A percentile compares a stretch with the other conserved stretches of the same genome.
Evolutionary conservation across 2,329 filamentous ascomycete genomes (phyloP).

Genomic region (Aaosphaeria pasadenensis): DNA sequence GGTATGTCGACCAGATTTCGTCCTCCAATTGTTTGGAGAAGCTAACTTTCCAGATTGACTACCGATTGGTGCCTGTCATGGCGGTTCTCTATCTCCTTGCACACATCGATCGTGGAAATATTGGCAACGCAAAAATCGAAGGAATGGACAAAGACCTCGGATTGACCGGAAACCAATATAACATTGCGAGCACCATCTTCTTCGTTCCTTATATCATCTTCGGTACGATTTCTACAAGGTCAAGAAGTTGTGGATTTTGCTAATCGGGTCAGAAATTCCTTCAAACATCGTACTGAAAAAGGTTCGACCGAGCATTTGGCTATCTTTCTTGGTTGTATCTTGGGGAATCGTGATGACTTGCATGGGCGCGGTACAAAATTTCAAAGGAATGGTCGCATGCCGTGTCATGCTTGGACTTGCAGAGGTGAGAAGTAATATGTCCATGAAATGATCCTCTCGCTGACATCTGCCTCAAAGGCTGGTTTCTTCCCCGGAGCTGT

Average conservation of each 20-base stretch:
- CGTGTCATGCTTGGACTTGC: slow-evolving; percentile 9
- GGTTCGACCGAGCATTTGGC: slow-evolving; percentile 25
- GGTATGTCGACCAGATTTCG: no score
- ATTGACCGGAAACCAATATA: background rate
- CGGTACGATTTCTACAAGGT: background rate
- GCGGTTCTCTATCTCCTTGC: slow-evolving; percentile 42
- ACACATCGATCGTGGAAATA: slow-evolving; percentile 43
- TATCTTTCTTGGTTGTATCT: background rate
- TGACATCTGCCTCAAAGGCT: background rate
- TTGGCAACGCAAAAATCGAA: background rate
- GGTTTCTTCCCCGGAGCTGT: slow-evolving; percentile 35
- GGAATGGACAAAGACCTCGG: background rate
- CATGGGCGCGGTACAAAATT: background rate
- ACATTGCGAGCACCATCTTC: background rate
- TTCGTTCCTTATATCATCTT: background rate
- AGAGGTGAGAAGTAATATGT: slow-evolving; percentile 3
- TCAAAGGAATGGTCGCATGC: background rate
- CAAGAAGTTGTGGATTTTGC: background rate
- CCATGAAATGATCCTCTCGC: no score
- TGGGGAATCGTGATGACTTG: background rate
- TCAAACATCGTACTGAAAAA: slow-evolving; percentile 26
- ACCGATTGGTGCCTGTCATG: slow-evolving; percentile 35
- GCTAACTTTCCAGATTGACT: slow-evolving; percentile 10
- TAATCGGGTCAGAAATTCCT: background rate
- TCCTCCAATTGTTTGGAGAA: no score